Evolutionary conservation across 73 alveolate genomes (phyloP), one percentile per base, ranked within the genome.

Genomic region (Tetrahymena elliotti): DNA sequence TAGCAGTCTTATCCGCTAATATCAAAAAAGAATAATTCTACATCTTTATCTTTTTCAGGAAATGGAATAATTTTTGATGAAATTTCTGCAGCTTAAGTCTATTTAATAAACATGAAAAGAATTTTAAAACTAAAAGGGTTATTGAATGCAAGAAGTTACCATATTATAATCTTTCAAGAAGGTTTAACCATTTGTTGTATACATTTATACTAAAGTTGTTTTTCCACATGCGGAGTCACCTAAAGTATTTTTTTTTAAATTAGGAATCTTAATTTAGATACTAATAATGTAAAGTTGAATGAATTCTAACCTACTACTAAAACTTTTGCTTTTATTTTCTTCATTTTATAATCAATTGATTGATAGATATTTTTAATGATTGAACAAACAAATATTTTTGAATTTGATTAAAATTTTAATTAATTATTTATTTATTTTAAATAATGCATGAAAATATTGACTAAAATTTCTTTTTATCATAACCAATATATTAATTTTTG

Each of bases 211-310:
- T 31, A 94, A 31, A 15, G 96, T 93, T 9, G 96, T 83, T 39
- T 94, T 94, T 15, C 96, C 96, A 94, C 84, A 47, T 38, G 96
- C 96, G 27, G 96, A 36, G 34, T 93, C 93, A 40, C 96, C 96
- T 68, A 68, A 27, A 68, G n/a, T n/a, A n/a, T n/a, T 27, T 27
- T 6, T 68, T 22, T 18, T 11, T 6, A 68, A 27, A 68, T 22
- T n/a, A 6, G 34, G 34, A 68, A 18, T 68, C 36, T 68, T 68
- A 68, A 68, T 68, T 53, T 22, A 68, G 1, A n/a, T 18, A 1
- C 34, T 68, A 16, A 68, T n/a, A 0, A 68, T 68, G 10, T 22
- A 68, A 68, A 68, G 88, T 11, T 27, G 36, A 27, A 68, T 27
- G 34, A 6, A 31, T 68, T 27, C 88, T 68, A 68, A 68, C 88